phyloP scores from a whole-genome alignment of 139 green algal species.

The Spirogloea muscicola region DNA sequence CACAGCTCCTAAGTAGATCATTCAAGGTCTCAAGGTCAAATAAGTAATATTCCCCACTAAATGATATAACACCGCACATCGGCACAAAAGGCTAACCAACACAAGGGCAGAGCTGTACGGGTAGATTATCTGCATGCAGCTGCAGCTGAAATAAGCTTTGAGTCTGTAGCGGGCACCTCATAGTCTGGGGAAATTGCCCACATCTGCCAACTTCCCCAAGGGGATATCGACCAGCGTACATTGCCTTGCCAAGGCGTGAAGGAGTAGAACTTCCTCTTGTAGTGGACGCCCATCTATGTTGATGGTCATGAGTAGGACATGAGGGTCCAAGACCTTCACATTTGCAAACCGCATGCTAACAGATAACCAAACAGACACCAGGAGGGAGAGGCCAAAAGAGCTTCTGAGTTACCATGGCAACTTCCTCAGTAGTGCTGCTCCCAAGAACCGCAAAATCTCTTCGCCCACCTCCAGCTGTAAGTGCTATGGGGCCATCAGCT shows the following conservation, averaged over 20 bases:
- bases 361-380: slow-evolving; percentile 4
- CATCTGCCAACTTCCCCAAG: slow-evolving; percentile 78
- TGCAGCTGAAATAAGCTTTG: not conserved
- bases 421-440: slow-evolving; percentile 77
- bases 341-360: not conserved
- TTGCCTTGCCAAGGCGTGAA: slow-evolving; percentile 77
- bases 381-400: slow-evolving; percentile 15
- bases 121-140: not conserved
- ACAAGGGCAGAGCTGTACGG: not conserved
- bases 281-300: slow-evolving; percentile 35
- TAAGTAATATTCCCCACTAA: not conserved
- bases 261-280: slow-evolving; percentile 70
- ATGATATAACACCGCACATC: not conserved
- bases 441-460: slow-evolving; percentile 55
- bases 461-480: slow-evolving; percentile 79
- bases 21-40: not conserved
- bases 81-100: not conserved
- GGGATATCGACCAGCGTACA: slow-evolving; percentile 77
- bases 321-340: not conserved
- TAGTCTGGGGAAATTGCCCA: slow-evolving; percentile 52
- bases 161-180: slow-evolving; percentile 69
- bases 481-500: slow-evolving; percentile 56
- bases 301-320: not conserved
- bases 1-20: not conserved
- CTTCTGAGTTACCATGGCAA: slow-evolving; percentile 76